Evolutionary conservation across 257 asterid species (phyloP), one percentile per base, ranked within the genome.

Genomic region (Salvia miltiorrhiza): DNA sequence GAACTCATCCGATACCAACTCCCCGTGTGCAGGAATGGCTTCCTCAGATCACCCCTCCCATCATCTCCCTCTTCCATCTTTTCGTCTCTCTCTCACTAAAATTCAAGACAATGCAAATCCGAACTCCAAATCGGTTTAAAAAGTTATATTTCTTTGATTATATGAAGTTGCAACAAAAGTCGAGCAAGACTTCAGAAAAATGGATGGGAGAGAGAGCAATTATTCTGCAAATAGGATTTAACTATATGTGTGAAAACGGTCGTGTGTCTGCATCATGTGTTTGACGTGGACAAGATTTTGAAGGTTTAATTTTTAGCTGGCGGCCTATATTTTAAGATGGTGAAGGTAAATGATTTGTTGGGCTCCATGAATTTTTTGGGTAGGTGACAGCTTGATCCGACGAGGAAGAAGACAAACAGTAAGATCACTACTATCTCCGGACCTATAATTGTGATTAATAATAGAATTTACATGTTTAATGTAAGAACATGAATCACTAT

Each of bases 1-100:
- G 98, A 92, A 1, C 98, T 85, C 98, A 92, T 89, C 20, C 94
- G 79, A 37, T 92, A 92, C 98, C 96, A 92, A 76, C 98, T 92
- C 71, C 96, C 98, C 3, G 96, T 92, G 23, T 92, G 96, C 56
- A 92, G 73, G 77, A 92, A 89, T 49, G 97, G 97, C 80, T 92
- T 89, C 89, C 81, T 76, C 72, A 87, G 84, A 81, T 87, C 97
- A 7, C 85, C 86, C 66, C 95, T 82, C 11, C 85, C 93, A 66
- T 88, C 96, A 6, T 88, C 93, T 82, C 90, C 78, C n/a, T 93
- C 98, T 63, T 90, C 97, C 98, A 93, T n/a, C n/a, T n/a, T n/a
- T n/a, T n/a, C n/a, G n/a, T n/a, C n/a, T 93, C 68, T 60, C 45
- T 3, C 56, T 17, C 73, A n/a, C 63, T 35, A 72, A 20, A 74